A percentile compares a stretch with the other conserved stretches of the same genome.
phyloP scores from a whole-genome alignment of 169 alveolate species.

The Plasmodium adleri region DNA sequence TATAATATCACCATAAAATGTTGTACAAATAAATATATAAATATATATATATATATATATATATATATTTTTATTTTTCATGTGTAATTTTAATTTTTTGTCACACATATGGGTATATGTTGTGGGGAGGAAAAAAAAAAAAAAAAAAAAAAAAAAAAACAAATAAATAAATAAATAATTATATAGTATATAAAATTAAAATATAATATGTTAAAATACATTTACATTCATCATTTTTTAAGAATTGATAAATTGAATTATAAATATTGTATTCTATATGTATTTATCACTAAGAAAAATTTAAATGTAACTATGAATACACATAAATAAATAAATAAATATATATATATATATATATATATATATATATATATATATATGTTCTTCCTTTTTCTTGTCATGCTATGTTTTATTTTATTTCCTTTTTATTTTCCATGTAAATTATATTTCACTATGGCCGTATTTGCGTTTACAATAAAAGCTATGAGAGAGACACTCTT shows the following conservation, averaged over 20 bases:
- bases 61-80: background rate
- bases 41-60: background rate
- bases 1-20: background rate
- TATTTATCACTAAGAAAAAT: no score
- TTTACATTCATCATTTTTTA: no score
- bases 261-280: no score
- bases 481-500: constrained; percentile 71
- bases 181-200: background rate
- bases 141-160: background rate
- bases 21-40: background rate
- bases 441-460: constrained; percentile 55
- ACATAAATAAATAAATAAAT: no score
- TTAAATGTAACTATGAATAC: no score
- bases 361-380: no score
- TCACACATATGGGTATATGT: no score
- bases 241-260: no score
- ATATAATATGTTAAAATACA: background rate
- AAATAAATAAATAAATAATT: background rate
- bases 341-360: no score
- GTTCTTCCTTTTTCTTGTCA: no score
- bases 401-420: background rate
- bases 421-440: constrained; percentile 9
- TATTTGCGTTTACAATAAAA: constrained; percentile 62
- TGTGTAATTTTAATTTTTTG: no score
- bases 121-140: background rate